Evolutionary conservation across 2,329 filamentous ascomycete species (phyloP), one percentile per base, ranked within the genome.

Genomic region (Colletotrichum higginsianum): DNA sequence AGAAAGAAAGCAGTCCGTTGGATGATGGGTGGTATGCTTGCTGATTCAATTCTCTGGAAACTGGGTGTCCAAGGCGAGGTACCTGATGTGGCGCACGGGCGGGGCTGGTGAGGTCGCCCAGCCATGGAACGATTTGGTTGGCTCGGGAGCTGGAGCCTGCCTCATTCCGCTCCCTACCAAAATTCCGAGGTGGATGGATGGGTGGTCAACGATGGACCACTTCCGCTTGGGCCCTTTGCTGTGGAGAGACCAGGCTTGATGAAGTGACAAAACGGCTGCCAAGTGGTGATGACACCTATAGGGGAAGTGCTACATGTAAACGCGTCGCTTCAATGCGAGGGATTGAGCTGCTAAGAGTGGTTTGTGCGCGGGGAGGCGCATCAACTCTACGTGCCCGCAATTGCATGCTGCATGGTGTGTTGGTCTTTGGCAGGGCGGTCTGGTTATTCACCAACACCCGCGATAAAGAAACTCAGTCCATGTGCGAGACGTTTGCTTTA

Each of bases 21-120:
- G 18, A 38, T 38, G 68, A 16, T 62, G 46, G 38, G 52, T 58
- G 46, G 38, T 40, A 55, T 42, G 65, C 58, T 55, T 46, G 58
- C 69, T 60, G 26, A 49, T 69, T 69, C 68, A 58, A 63, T 68
- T 46, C 46, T 62, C 53, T 55, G 7, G 53, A 52, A 42, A 64
- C 35, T 8, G 21, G 38, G 63, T 44, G 69, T 72, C 60, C 52
- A 38, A 46, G 1, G 9, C 26, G 2, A 38, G 35, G 35, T 38
- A 38, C 35, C 35, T 38, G 35, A 2, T 69, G 65, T 72, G 69
- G 69, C 69, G 65, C 53, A 58, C 38, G 5, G 53, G 46, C 46
- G 66, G 42, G 65, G 68, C 68, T 68, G 38, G 23, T 40, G 47
- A 40, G 30, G 11, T 30, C 3, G 16, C 69, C 60, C 21, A 72